Base-by-base conservation (phyloP, 1,284 basidiomycete genomes). In the Irpex lacteus region DNA sequence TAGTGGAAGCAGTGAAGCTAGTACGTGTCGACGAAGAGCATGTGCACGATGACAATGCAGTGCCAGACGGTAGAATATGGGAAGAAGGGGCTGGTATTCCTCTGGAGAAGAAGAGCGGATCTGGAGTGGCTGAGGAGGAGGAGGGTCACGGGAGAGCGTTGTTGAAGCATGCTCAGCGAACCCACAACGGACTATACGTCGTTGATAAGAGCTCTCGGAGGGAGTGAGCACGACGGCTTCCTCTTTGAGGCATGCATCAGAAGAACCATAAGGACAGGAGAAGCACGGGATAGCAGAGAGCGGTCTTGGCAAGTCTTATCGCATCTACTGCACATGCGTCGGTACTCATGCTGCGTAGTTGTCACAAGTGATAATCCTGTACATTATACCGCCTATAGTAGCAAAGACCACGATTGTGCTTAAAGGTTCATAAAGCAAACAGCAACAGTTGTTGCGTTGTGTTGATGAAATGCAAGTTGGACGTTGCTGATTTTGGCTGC, bases 1-100 rank as follows among this genome's bases (percentile, higher is more conserved):
- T 94, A 5, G 90, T 94, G 8, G 91, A 93, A 71, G 91, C 91
- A 4, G 91, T 92, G 60, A 89, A 84, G 72, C 73, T 90, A 34
- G 85, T 87, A 47, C 75, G 89, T 62, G 79, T 83, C 21, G 71
- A 72, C 34, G 65, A 64, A 44, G n/a, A 44, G 19, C 11, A 34
- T 56, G 19, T 53, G 5, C 62, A 64, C 26, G 62, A 66, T 40
- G 68, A 66, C 50, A 56, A 66, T 26, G 66, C 62, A 34, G 73
- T 84, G 21, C 78, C 80, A 26, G 82, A 84, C 66, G 83, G 80
- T 18, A 74, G 80, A 47, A 72, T 84, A 61, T 81, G 79, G 79
- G 72, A 75, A 2, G 74, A 78, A 63, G 78, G 71, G 9, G 68
- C 65, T 21, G 81, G 80, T 0, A 77, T 81, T 58, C 70, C 71